Conservation (phyloP, 1,284 basidiomycete species). For the Cystobasidium pallidum region DNA sequence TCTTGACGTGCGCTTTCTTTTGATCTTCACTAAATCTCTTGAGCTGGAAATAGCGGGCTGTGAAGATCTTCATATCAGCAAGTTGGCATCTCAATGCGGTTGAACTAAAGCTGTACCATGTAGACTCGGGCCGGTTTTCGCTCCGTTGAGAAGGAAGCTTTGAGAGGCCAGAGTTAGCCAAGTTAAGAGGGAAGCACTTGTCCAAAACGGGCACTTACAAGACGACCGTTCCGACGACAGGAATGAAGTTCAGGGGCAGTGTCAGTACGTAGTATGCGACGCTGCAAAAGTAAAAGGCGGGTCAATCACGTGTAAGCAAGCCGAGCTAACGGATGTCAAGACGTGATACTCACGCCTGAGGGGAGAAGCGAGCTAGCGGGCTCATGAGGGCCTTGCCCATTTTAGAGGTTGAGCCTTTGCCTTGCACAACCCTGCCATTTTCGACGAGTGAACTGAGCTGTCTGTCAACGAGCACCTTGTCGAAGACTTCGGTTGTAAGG, state of each 20-base stretch:
- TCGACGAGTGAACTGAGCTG: slow-evolving; percentile 33
- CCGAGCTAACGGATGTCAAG: too few species aligned
- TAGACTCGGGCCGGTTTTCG: slow-evolving; percentile 36
- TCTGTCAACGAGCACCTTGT: slow-evolving; percentile 31
- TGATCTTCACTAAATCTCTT: slow-evolving; percentile 37
- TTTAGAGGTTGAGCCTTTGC: slow-evolving; percentile 12
- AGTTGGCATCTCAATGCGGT: background rate
- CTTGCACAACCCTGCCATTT: slow-evolving; percentile 36
- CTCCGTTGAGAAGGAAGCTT: slow-evolving; percentile 42
- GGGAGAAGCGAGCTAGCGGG: slow-evolving; percentile 34
- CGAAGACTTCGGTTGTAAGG: slow-evolving; percentile 40
- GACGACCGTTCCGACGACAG: slow-evolving; percentile 37
- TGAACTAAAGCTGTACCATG: slow-evolving; percentile 11
- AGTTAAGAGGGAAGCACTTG: background rate
- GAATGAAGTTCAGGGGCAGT: slow-evolving; percentile 42
- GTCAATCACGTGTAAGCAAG: too few species aligned
- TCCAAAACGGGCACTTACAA: slow-evolving; percentile 11
- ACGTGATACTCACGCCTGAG: slow-evolving; percentile 26
- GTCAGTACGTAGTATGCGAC: slow-evolving; percentile 43
- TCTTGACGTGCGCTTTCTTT: slow-evolving; percentile 25
- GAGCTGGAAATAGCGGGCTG: slow-evolving; percentile 43
- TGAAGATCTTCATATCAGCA: background rate
- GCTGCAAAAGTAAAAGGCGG: too few species aligned
- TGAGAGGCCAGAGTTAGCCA: background rate
- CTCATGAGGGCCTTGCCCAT: slow-evolving; percentile 41